Evolutionary conservation across 371 early-diverging fungal species (phyloP).

Genomic region (Astathelohania contejeani): DNA sequence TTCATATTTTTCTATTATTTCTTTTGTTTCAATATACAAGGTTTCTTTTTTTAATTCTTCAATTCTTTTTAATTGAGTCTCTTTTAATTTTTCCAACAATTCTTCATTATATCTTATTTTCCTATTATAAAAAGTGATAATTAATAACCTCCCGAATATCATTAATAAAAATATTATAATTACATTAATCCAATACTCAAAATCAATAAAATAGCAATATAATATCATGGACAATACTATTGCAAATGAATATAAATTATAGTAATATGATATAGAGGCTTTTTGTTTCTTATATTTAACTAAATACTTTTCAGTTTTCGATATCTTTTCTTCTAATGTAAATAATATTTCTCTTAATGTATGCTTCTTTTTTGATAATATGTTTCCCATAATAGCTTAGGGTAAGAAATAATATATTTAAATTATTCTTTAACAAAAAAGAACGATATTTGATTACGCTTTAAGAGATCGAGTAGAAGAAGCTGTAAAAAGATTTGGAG

Average conservation of each 20-base stretch:
- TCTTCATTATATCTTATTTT: conserved; percentile 9
- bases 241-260: conserved; percentile 4
- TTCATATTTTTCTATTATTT: conserved; percentile 46
- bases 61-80: conserved; percentile 30
- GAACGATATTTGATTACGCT: too few species aligned
- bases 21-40: conserved; percentile 27
- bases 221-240: conserved; percentile 6
- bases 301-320: conserved; percentile 6
- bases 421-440: too few species aligned
- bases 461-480: too few species aligned
- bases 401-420: too few species aligned
- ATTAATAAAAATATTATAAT: conserved; percentile 4
- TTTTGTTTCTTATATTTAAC: neutral
- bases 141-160: conserved; percentile 3
- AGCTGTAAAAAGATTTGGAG: too few species aligned
- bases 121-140: conserved; percentile 7
- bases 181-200: too few species aligned
- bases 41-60: conserved; percentile 34
- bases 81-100: conserved; percentile 18
- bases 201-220: neutral
- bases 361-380: conserved; percentile 30
- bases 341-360: conserved; percentile 24
- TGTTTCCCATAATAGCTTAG: conserved; percentile 43
- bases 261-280: neutral
- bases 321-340: conserved; percentile 27